Evolutionary conservation across 805 yeast genomes (phyloP).

Genomic region (Myxozyma geophila): DNA sequence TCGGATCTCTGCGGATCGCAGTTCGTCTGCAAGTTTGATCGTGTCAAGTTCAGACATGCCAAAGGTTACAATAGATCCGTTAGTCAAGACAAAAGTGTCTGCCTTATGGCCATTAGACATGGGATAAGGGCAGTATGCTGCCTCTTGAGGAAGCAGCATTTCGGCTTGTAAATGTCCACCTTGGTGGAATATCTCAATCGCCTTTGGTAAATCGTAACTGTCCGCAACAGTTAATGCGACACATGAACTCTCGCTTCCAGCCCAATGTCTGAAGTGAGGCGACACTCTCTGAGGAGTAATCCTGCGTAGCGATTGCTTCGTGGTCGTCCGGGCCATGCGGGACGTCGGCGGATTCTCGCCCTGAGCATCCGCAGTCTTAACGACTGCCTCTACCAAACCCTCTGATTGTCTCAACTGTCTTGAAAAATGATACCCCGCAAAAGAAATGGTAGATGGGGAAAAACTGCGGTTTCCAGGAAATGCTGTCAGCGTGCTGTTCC

Average conservation of each 20-base stretch:
- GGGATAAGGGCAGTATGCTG: constrained; percentile 57
- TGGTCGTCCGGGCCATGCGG: constrained; percentile 17
- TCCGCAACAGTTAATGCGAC: constrained; percentile 49
- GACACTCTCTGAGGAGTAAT: constrained; percentile 19
- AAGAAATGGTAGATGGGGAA: background rate
- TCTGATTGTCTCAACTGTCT: background rate
- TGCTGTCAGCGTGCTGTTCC: background rate
- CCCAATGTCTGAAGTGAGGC: background rate
- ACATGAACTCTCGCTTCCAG: constrained; percentile 11
- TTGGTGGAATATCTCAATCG: constrained; percentile 48
- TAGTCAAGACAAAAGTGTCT: constrained; percentile 70
- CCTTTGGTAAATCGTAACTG: constrained; percentile 60
- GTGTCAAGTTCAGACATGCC: constrained; percentile 65
- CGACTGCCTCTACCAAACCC: background rate
- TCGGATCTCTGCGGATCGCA: constrained; percentile 53
- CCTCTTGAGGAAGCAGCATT: constrained; percentile 67
- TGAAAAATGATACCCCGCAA: background rate
- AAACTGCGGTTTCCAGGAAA: background rate
- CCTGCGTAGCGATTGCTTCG: constrained; percentile 36
- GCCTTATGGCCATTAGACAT: constrained; percentile 44
- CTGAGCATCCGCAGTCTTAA: background rate
- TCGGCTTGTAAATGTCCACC: constrained; percentile 47
- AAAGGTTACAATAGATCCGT: constrained; percentile 87
- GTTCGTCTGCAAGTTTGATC: constrained; percentile 44
- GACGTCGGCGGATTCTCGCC: constrained; percentile 11